phyloP scores from a whole-genome alignment of 116 monocot species.

The Posidonia oceanica region DNA sequence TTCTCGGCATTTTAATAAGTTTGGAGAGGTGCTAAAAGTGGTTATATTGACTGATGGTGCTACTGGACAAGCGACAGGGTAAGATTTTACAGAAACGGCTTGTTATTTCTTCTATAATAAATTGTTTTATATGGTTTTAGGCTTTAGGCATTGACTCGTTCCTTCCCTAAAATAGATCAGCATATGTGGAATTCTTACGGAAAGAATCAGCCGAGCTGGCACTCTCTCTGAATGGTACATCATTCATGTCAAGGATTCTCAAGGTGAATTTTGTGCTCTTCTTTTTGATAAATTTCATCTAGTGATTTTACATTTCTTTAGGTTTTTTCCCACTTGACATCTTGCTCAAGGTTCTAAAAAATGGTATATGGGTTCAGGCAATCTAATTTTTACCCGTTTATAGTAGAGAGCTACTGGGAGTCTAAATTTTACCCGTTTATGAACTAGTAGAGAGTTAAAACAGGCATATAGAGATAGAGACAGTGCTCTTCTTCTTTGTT shows the following conservation, averaged over 20 bases:
- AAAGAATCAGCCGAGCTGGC: conserved; percentile 90
- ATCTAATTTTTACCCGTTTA: too few relatives aligned
- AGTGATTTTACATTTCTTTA: neutral
- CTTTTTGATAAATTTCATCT: neutral
- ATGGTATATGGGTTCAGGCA: too few relatives aligned
- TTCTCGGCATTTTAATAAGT: conserved; percentile 76
- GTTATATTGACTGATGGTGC: conserved; percentile 57
- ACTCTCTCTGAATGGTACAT: conserved; percentile 88
- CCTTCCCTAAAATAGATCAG: conserved; percentile 48
- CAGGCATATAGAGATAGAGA: too few relatives aligned
- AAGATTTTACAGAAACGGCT: neutral
- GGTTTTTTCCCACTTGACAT: too few relatives aligned
- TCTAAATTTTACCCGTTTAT: too few relatives aligned
- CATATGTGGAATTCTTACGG: conserved; percentile 86
- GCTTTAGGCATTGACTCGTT: neutral
- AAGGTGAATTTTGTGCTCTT: conserved; percentile 36
- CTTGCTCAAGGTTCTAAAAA: too few relatives aligned
- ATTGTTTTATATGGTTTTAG: neutral
- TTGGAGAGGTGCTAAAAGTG: conserved; percentile 80
- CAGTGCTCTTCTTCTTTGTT: too few relatives aligned
- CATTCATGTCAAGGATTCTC: conserved; percentile 91
- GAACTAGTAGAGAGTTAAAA: too few relatives aligned
- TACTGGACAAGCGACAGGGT: conserved; percentile 79
- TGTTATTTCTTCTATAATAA: neutral
- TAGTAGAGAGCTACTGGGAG: too few relatives aligned